These are phyloP conservation scores for Boechera stricta DNA, from an alignment of 345 rosid genomes.

Conservation along the genomic window DNA sequence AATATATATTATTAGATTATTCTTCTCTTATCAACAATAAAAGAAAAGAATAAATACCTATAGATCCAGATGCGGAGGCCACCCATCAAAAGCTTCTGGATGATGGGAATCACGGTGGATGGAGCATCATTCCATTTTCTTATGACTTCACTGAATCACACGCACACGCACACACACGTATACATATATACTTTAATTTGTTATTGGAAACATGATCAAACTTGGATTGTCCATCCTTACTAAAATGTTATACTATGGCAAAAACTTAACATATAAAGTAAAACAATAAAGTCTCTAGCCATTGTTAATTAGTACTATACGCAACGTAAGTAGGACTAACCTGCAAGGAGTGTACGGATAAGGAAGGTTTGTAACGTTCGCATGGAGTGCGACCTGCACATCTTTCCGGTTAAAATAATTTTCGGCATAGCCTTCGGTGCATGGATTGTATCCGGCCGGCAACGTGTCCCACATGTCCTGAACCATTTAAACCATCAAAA, in stretches of 20 bases:
- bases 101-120: conserved; percentile 56
- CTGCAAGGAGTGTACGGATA: conserved; percentile 76
- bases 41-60: conserved; percentile 50
- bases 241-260: conserved; percentile 10
- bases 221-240: background rate
- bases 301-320: background rate
- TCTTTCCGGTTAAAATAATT: conserved; percentile 66
- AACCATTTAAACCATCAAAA: conserved; percentile 22
- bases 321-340: conserved; percentile 38
- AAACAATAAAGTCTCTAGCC: background rate
- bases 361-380: conserved; percentile 64
- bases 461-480: conserved; percentile 59
- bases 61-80: conserved; percentile 81
- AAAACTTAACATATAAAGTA: background rate
- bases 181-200: background rate
- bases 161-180: background rate
- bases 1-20: background rate
- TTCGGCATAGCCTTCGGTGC: conserved; percentile 59
- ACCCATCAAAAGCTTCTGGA: conserved; percentile 57
- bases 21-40: no score
- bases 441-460: conserved; percentile 81
- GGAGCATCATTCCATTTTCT: conserved; percentile 61
- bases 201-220: background rate
- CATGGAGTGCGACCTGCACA: conserved; percentile 76
- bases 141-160: conserved; percentile 45